These are phyloP conservation scores for Neurospora crassa DNA, from an alignment of 2,329 filamentous ascomycete species.

Conservation along the genomic window DNA sequence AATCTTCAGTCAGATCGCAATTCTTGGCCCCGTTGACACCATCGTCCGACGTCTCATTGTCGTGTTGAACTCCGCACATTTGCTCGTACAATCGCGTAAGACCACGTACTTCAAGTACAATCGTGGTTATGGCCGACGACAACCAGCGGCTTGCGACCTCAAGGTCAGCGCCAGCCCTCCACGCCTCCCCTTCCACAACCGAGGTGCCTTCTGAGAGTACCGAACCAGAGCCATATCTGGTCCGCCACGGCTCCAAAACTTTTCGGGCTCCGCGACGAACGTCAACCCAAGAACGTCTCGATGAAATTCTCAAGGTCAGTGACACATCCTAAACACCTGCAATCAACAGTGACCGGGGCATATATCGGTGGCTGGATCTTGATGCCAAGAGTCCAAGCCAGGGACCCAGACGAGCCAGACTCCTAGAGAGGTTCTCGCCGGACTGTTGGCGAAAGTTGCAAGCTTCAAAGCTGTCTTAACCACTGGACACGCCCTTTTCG, in stretches of 20 bases:
- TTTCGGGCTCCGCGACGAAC: slow-evolving; percentile 12
- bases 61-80: background rate
- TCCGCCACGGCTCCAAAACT: slow-evolving; percentile 1
- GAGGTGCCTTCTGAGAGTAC: background rate
- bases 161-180: background rate
- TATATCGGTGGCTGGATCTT: background rate
- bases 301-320: slow-evolving; percentile 26
- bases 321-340: background rate
- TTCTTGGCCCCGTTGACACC: background rate
- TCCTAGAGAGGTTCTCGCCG: background rate
- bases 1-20: background rate
- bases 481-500: background rate
- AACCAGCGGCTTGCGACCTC: background rate
- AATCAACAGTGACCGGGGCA: background rate
- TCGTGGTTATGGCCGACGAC: background rate
- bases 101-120: background rate
- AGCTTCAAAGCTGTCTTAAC: background rate
- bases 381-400: background rate
- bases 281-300: slow-evolving; percentile 23
- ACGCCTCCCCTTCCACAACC: background rate
- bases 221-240: background rate
- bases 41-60: background rate
- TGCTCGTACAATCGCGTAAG: background rate
- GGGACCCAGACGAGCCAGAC: background rate
- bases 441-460: background rate